phyloP scores from a whole-genome alignment of 2,329 filamentous ascomycete genomes.

The Sporothrix schenckii region DNA sequence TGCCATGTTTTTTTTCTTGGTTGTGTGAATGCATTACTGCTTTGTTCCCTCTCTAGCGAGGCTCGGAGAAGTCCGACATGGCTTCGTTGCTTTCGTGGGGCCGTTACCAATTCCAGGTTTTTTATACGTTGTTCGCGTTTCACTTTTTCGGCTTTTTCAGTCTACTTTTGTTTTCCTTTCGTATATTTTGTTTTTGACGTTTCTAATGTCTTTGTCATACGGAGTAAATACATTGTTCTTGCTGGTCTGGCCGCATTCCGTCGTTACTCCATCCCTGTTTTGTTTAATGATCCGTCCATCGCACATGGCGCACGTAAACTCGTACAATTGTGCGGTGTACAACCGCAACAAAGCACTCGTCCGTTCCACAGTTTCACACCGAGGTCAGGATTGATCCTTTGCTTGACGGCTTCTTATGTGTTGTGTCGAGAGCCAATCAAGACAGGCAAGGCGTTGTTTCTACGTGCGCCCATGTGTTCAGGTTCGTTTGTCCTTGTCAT shows the following conservation, averaged over 20 bases:
- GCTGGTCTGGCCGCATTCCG: background rate
- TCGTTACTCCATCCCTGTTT: background rate
- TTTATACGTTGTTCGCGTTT: background rate
- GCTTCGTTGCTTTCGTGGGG: background rate
- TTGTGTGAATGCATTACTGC: background rate
- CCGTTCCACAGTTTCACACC: background rate
- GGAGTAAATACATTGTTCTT: background rate
- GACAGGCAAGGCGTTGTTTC: background rate
- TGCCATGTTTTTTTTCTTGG: background rate
- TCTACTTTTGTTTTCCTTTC: too few species aligned
- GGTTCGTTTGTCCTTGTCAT: background rate
- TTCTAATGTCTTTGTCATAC: background rate
- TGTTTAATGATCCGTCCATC: background rate
- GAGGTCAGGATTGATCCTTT: background rate
- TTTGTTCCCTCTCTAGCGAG: background rate
- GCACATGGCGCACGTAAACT: background rate
- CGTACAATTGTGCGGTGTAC: background rate
- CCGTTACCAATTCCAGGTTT: background rate
- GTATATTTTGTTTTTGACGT: background rate
- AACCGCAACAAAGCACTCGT: background rate
- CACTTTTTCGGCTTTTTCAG: background rate
- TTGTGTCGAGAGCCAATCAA: too few species aligned
- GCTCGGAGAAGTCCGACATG: background rate
- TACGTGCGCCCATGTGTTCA: background rate
- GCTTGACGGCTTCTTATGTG: background rate